Base-by-base conservation (phyloP, 202 grass and related monocot species). In the Hordeum pubiflorum region DNA sequence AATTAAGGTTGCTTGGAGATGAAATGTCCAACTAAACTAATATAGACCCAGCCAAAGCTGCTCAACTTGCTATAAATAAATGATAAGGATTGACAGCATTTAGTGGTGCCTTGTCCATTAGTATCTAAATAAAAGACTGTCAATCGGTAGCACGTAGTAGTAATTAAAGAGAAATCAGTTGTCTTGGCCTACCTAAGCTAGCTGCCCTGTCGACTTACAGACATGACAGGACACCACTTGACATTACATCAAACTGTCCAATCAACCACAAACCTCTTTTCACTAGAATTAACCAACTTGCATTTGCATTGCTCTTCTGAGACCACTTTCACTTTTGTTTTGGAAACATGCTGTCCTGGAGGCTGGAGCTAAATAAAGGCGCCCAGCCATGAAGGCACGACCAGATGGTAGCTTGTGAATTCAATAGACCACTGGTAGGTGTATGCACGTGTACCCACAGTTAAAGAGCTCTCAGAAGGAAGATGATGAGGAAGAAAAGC, bases 1-100 rank as follows among this genome's bases (percentile, higher is more conserved):
- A 40, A 72, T 24, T 74, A 81, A 56, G 56, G 24, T 82, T 83
- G 74, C 79, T 58, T 87, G n/a, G 15, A 14, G 24, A 63, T 65
- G 44, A 87, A 64, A 20, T 73, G 13, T 79, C 74, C 74, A 83
- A 66, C 67, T 64, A 78, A 70, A 40, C 10, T 18, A 29, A 60
- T 23, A 17, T 54, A 87, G 67, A 63, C n/a, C 43, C n/a, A n/a
- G 43, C 43, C 66, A 54, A 54, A 73, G 20, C 39, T 85, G 21
- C 14, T 38, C 15, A 73, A 44, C 63, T 24, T 82, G 17, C 46
- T 41, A 85, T 55, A 44, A 8, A 77, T 10, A 1, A 33, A 11
- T 72, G 8, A 23, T 66, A 12, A 80, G n/a, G 57, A 36, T 31
- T 64, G 57, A 29, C 43, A 58, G 6, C 24, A 50, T 33, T 20